A percentile compares a stretch with the other conserved stretches of the same genome.
These are phyloP conservation scores for Cryptomeria japonica DNA, from an alignment of 75 land plant species.

Conservation along the genomic window DNA sequence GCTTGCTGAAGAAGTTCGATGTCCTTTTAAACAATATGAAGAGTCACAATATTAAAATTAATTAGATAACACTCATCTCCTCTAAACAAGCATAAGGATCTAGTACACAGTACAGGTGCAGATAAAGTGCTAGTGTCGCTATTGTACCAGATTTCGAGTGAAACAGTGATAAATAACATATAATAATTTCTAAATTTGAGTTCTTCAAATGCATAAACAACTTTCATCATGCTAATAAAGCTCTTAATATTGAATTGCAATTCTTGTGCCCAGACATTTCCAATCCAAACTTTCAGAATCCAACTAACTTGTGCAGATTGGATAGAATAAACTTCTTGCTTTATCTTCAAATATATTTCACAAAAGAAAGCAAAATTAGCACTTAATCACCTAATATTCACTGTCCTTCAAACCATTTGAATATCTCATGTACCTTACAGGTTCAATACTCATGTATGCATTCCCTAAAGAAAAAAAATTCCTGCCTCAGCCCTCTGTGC, in stretches of 20 bases:
- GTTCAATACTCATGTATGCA: neutral
- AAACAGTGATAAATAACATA: neutral
- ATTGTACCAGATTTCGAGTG: neutral
- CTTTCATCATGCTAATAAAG: neutral
- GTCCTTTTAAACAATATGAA: slow-evolving; percentile 49
- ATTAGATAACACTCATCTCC: neutral
- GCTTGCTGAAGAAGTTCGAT: slow-evolving; percentile 69
- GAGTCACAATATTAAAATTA: neutral
- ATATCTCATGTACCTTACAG: neutral
- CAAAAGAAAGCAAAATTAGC: neutral
- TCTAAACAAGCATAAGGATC: neutral
- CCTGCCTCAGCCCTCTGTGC: neutral
- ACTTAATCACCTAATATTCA: neutral
- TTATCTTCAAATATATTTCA: neutral
- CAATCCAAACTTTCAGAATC: neutral
- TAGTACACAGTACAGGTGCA: neutral
- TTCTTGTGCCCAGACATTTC: neutral
- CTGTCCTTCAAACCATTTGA: neutral
- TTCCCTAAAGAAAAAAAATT: neutral
- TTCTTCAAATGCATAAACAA: neutral
- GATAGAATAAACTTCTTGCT: neutral
- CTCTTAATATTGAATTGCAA: neutral
- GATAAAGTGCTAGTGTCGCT: neutral
- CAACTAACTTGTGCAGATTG: neutral
- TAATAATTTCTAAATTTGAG: neutral